Base-by-base conservation (phyloP, 2,329 filamentous ascomycete species). In the Ascochyta rabiei region DNA sequence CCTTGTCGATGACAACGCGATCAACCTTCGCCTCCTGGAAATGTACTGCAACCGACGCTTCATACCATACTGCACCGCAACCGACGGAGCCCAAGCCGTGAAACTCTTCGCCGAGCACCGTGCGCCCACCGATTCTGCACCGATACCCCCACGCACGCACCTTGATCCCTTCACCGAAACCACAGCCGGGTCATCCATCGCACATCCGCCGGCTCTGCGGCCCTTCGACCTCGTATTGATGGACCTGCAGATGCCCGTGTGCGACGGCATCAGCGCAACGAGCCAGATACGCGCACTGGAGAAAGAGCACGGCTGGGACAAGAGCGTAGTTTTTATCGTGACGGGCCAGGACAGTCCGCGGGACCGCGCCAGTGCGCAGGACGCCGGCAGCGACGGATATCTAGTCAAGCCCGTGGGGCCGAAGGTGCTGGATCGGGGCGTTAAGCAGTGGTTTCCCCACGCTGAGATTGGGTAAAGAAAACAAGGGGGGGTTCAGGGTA, bases 1-100 rank as follows among this genome's bases (percentile, higher is more conserved):
- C 0, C 63, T 81, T 2, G 79, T 80, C 0, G 79, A 81, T 45
- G 79, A 80, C 53, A 81, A 81, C 37, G 48, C 65, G 0, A 70
- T 80, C 45, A 81, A 81, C 19, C 68, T 81, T 0, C 75, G 77
- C 16, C 76, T 81, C 34, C 56, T 81, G 23, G 67, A 76, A 26
- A 79, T 81, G 76, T 81, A 81, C 60, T 81, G 78, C 64, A 71
- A 68, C 18, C 80, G 76, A 45, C 71, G 79, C 23, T 63, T 65
- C 1, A 59, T 70, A 2, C 69, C 72, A 0, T 79, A 76, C 31
- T 48, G 64, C 4, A 75, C 70, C 3, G 77, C 79, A 1, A 63
- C 62, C 1, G 73, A 81, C 40, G 78, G 79, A 4, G 50, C 61
- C 2, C 65, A 79, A 61, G 79, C 79, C 1, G 73, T 80, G 1